Percentiles rank a stretch among this genome's conserved stretches.
Conservation (phyloP, 2,329 filamentous ascomycete genomes). For the Aspergillus costaricaensis region DNA sequence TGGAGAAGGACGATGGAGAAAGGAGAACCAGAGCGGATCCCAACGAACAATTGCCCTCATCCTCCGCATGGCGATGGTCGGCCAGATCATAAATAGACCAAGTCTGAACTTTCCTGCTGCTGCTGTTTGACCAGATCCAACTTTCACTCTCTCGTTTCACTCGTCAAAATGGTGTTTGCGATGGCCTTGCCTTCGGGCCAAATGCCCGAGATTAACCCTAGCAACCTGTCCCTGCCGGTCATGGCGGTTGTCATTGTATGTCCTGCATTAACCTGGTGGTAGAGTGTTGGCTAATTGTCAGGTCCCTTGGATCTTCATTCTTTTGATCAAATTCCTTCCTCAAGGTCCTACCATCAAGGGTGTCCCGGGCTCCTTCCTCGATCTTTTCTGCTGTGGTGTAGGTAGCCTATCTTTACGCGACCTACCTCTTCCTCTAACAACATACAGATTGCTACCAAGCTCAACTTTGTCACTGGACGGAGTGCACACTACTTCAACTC, state of each 20-base stretch:
- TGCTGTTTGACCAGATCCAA: not conserved
- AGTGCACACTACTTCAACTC: constrained; percentile 25
- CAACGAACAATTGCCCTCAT: not conserved
- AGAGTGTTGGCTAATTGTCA: not conserved
- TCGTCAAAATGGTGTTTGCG: constrained; percentile 5
- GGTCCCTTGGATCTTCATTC: constrained; percentile 18
- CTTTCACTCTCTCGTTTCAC: not conserved
- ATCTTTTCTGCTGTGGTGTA: constrained; percentile 23
- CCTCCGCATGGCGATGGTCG: not conserved
- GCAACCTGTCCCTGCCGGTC: constrained; percentile 2
- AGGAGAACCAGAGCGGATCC: not conserved
- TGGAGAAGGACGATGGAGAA: not conserved
- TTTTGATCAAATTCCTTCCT: constrained; percentile 18
- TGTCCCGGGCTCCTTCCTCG: constrained; percentile 19
- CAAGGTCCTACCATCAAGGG: constrained; percentile 23
- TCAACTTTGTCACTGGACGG: constrained; percentile 21
- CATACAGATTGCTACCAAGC: constrained; percentile 23
- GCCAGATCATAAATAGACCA: constrained; percentile 6
- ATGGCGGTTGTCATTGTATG: constrained; percentile 9
- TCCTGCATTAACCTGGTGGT: not conserved
- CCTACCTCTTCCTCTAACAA: not conserved
- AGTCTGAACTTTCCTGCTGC: not conserved
- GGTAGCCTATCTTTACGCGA: not conserved
- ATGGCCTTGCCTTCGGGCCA: constrained; percentile 8
- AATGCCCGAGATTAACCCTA: constrained; percentile 5